phyloP scores from a whole-genome alignment of 805 yeast genomes.

The Metschnikowia proteae region DNA sequence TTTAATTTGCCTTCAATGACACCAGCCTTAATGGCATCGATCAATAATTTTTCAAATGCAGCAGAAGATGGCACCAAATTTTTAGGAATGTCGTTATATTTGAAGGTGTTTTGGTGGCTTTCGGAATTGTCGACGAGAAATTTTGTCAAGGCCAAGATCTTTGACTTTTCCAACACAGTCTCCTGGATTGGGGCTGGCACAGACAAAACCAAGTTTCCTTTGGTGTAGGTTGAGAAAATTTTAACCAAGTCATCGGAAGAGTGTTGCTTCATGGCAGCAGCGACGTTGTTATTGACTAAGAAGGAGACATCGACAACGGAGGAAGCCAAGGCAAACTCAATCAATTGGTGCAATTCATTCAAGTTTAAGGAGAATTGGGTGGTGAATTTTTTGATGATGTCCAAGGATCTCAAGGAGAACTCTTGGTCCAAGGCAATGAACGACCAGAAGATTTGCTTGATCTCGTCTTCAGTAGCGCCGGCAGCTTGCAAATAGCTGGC shows the following conservation, averaged over 20 bases:
- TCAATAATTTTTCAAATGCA: constrained; percentile 38
- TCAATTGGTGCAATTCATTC: constrained; percentile 29
- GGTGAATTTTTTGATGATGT: constrained; percentile 36
- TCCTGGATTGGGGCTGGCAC: constrained; percentile 22
- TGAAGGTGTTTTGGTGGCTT: constrained; percentile 26
- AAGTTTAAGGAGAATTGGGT: constrained; percentile 20
- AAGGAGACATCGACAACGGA: constrained; percentile 39
- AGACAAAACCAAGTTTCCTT: constrained; percentile 31
- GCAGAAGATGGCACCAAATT: constrained; percentile 24
- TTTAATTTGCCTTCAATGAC: constrained; percentile 44
- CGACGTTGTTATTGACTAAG: constrained; percentile 40
- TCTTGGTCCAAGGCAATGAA: constrained; percentile 34
- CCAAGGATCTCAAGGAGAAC: constrained; percentile 29
- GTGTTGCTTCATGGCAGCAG: constrained; percentile 28
- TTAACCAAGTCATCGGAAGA: constrained; percentile 25
- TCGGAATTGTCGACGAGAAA: constrained; percentile 29
- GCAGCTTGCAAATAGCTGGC: constrained; percentile 33
- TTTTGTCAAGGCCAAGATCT: constrained; percentile 38
- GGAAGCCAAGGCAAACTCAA: constrained; percentile 35
- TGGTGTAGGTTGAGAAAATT: constrained; percentile 31
- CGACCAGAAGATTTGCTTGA: constrained; percentile 34
- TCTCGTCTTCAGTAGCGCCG: constrained; percentile 27
- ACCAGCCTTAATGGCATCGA: constrained; percentile 42
- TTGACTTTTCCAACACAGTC: constrained; percentile 32
- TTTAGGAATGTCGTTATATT: constrained; percentile 36